These are phyloP conservation scores for Lanzia echinophila DNA, from an alignment of 2,329 filamentous ascomycete species.

Conservation along the genomic window DNA sequence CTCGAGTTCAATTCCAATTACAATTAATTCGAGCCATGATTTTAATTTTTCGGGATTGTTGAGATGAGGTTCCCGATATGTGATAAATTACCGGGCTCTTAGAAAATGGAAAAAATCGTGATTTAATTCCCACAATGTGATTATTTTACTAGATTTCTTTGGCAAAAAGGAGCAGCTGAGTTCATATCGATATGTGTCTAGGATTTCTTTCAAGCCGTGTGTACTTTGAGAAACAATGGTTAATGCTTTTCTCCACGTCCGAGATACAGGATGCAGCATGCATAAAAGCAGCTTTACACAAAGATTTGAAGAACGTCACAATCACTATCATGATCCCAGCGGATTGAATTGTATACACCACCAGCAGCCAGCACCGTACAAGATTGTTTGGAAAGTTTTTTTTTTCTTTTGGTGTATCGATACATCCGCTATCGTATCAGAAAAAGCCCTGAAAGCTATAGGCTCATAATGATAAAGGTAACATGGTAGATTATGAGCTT, in stretches of 20 bases:
- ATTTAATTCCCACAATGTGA: not conserved
- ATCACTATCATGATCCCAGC: not conserved
- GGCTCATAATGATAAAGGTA: not conserved
- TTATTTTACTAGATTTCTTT: not conserved
- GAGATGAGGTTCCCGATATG: not conserved
- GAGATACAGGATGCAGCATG: not conserved
- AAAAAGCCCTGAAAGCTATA: not conserved
- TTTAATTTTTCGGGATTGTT: not conserved
- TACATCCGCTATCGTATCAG: constrained; percentile 2
- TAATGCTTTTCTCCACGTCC: not conserved
- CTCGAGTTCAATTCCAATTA: not conserved
- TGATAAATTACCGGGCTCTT: not conserved
- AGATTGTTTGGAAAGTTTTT: not conserved
- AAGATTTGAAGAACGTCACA: not conserved
- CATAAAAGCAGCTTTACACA: not conserved
- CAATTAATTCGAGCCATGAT: not conserved
- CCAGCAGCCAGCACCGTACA: not conserved
- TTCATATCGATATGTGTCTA: constrained; percentile 1
- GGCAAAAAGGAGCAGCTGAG: constrained; percentile 2
- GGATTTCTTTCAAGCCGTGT: constrained; percentile 1
- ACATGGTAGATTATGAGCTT: not conserved
- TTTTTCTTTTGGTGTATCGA: not conserved
- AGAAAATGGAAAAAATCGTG: not conserved
- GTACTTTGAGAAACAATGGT: not conserved
- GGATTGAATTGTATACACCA: not conserved